phyloP scores from a whole-genome alignment of 306 rosid genomes.

The Acacia crassicarpa region DNA sequence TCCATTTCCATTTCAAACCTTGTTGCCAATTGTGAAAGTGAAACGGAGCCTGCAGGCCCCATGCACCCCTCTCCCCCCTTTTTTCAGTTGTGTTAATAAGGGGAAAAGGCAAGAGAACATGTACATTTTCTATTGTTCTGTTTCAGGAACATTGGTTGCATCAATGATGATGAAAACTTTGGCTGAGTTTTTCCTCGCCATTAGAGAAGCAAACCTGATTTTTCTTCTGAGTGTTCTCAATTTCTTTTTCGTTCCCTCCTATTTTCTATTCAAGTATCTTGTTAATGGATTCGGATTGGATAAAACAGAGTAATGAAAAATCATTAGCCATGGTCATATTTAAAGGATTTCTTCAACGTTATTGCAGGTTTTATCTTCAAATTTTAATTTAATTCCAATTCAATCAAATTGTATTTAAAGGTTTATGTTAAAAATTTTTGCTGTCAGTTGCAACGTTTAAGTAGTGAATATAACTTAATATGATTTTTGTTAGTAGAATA shows the following conservation, averaged over 20 bases:
- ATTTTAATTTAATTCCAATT: not conserved
- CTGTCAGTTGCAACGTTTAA: not conserved
- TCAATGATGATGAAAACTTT: conserved; percentile 32
- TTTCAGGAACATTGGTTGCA: conserved; percentile 45
- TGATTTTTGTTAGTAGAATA: too few species aligned
- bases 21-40: conserved; percentile 51
- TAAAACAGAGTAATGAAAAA: not conserved
- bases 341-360: not conserved
- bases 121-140: conserved; percentile 54
- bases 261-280: not conserved
- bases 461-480: not conserved
- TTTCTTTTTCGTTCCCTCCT: not conserved
- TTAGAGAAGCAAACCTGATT: too few species aligned
- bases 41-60: conserved; percentile 43
- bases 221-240: not conserved
- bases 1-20: conserved; percentile 45
- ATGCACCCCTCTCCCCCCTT: conserved; percentile 23
- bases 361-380: not conserved
- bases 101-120: conserved; percentile 62
- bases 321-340: not conserved
- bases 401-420: not conserved
- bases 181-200: not conserved
- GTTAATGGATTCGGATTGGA: not conserved
- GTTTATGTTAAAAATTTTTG: not conserved
- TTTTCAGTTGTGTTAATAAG: conserved; percentile 48